Evolutionary conservation across 2,329 filamentous ascomycete genomes (phyloP).

Genomic region (Alternaria alternata): DNA sequence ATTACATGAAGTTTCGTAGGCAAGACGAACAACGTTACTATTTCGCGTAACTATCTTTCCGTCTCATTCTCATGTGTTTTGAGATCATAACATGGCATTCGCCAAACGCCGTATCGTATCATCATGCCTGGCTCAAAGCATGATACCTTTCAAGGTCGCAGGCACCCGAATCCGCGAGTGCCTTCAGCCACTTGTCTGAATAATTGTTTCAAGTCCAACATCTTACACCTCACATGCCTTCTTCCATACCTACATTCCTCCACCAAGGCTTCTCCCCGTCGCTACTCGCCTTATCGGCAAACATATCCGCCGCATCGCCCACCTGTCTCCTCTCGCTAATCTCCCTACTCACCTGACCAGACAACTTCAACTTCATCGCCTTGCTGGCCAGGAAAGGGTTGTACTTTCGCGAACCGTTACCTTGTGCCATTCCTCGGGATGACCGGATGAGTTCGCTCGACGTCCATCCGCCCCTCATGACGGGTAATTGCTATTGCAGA

Average conservation of each 20-base stretch:
- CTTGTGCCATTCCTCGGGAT: conserved; percentile 67
- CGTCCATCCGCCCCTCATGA: conserved; percentile 77
- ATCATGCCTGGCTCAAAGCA: neutral
- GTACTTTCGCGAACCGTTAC: conserved; percentile 37
- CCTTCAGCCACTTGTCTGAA: neutral
- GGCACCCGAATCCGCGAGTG: neutral
- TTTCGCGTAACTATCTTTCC: conserved; percentile 1
- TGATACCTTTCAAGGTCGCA: neutral
- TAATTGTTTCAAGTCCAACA: neutral
- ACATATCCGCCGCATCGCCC: conserved; percentile 81
- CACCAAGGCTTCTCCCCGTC: conserved; percentile 53
- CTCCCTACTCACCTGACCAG: conserved; percentile 64
- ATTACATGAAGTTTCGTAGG: rapidly evolving
- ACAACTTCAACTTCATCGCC: conserved; percentile 74
- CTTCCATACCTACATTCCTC: conserved; percentile 60
- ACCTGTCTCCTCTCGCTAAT: conserved; percentile 89
- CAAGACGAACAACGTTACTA: conserved; percentile 1
- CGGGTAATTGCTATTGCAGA: conserved; percentile 89
- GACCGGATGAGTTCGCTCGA: conserved; percentile 44
- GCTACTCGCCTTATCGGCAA: conserved; percentile 53
- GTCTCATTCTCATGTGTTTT: conserved; percentile 1
- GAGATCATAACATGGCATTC: neutral
- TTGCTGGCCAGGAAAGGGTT: conserved; percentile 51
- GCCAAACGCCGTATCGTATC: conserved; percentile 2
- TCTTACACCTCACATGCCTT: conserved; percentile 49